Evolutionary conservation across 1,139 yeast genomes (phyloP), one percentile per base, ranked within the genome.

Genomic region (Blastobotrys indianensis): DNA sequence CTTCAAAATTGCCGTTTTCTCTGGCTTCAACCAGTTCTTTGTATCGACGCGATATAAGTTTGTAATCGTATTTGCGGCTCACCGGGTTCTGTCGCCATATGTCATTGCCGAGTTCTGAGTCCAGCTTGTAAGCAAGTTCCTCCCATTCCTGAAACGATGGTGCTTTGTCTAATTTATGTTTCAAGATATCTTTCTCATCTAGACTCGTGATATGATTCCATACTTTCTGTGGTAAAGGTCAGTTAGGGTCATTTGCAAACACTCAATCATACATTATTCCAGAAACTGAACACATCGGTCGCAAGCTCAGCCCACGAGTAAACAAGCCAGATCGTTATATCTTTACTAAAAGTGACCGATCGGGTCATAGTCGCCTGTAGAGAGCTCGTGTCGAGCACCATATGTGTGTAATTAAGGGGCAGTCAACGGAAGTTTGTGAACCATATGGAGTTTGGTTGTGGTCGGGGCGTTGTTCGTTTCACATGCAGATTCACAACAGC

Each of bases 41-140:
- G 47, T 84, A 70, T 44, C 97, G 72, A 48, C 85, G 88, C 41
- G 86, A 77, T 2, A 92, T 86, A 36, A 92, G 73, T 35, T 80
- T 73, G 63, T 86, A 92, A 64, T 92, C 98, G 60, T 88, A 92
- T 56, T 85, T 81, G 49, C 77, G 77, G 42, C 94, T 82, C 15
- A 82, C 79, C 51, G 92, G 87, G 59, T 88, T 86, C 54, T 87
- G 87, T 51, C 97, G 72, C 96, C 73, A 68, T 11, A 66, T 51
- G 45, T 67, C 71, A 48, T 67, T 66, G 13, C 68, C 67, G 28
- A 63, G 53, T 1, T 54, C 41, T 3, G 60, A 54, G 45, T 67
- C 72, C 25, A 67, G 59, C 45, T 56, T 48, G 45, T 58, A 56
- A 2, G 70, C 70, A 4, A 56, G 50, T 11, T 51, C 51, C 35